Conservation (phyloP, 306 rosid genomes). For the Castanea sativa region DNA sequence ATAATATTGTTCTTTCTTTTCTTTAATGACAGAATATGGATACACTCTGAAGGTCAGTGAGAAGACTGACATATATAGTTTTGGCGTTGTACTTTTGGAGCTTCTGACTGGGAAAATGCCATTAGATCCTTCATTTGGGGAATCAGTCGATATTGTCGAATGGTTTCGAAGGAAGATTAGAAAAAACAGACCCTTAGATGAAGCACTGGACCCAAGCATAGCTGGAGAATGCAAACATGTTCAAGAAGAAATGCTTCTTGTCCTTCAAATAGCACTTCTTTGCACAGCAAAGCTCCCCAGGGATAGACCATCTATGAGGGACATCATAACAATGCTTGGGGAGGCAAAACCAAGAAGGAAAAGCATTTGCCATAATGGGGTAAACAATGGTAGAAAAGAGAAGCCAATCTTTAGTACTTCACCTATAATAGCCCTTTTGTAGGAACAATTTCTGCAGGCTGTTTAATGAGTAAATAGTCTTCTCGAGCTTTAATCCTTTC, state of each 20-base stretch:
- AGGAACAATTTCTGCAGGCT: conserved; percentile 17
- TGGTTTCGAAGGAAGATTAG: conserved; percentile 59
- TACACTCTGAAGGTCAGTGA: conserved; percentile 80
- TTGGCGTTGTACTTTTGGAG: conserved; percentile 83
- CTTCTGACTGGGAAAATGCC: conserved; percentile 72
- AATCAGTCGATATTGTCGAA: conserved; percentile 54
- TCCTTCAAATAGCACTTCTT: conserved; percentile 71
- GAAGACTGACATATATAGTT: conserved; percentile 82
- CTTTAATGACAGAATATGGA: conserved; percentile 61
- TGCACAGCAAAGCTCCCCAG: conserved; percentile 79
- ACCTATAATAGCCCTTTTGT: conserved; percentile 43
- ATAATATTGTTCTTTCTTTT: not conserved
- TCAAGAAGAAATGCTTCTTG: conserved; percentile 89
- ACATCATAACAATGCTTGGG: conserved; percentile 74
- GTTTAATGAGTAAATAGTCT: not conserved
- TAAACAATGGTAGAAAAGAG: conserved; percentile 37
- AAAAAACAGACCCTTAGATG: conserved; percentile 44
- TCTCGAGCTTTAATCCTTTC: not conserved
- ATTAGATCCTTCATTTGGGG: conserved; percentile 55
- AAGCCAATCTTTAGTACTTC: conserved; percentile 56
- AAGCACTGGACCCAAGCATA: conserved; percentile 54
- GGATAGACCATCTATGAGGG: conserved; percentile 88
- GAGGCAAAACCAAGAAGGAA: conserved; percentile 92
- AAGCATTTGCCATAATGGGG: conserved; percentile 50
- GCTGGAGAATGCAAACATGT: conserved; percentile 73